Percentiles rank a stretch among this genome's conserved stretches.
These are phyloP conservation scores for Neonectria sp. DNA, from an alignment of 2,329 filamentous ascomycete genomes.

Conservation along the genomic window DNA sequence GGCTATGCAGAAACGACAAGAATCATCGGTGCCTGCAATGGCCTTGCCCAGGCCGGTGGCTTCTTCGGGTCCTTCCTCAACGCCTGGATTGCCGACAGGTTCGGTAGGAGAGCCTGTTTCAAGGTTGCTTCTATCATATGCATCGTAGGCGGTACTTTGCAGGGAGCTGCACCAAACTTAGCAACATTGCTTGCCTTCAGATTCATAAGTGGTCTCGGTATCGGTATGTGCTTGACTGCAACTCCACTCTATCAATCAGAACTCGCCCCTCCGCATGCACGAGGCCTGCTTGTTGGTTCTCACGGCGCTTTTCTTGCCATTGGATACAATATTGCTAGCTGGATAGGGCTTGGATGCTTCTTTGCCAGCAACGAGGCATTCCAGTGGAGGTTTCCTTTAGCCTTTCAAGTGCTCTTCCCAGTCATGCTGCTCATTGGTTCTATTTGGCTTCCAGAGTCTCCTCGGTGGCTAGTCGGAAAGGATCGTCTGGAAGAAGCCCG, in stretches of 20 bases:
- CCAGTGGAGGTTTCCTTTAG: no score
- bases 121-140: no score
- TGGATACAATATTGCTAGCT: slow-evolving; percentile 56
- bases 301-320: slow-evolving; percentile 54
- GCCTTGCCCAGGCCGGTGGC: no score
- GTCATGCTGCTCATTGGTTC: slow-evolving; percentile 39
- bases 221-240: slow-evolving; percentile 50
- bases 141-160: no score
- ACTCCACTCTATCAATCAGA: slow-evolving; percentile 35
- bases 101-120: no score
- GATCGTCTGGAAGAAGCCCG: no score
- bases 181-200: slow-evolving; percentile 32
- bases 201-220: slow-evolving; percentile 56
- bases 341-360: slow-evolving; percentile 57
- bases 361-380: slow-evolving; percentile 34
- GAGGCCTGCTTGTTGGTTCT: slow-evolving; percentile 30
- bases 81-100: no score
- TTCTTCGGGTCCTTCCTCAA: no score
- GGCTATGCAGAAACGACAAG: no score
- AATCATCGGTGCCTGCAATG: no score
- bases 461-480: slow-evolving; percentile 39
- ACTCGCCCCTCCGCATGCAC: background rate
- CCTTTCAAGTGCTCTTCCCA: background rate
- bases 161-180: no score
- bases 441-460: slow-evolving; percentile 46